Conservation (phyloP, 306 rosid genomes). For the Ziziphus jujuba region DNA sequence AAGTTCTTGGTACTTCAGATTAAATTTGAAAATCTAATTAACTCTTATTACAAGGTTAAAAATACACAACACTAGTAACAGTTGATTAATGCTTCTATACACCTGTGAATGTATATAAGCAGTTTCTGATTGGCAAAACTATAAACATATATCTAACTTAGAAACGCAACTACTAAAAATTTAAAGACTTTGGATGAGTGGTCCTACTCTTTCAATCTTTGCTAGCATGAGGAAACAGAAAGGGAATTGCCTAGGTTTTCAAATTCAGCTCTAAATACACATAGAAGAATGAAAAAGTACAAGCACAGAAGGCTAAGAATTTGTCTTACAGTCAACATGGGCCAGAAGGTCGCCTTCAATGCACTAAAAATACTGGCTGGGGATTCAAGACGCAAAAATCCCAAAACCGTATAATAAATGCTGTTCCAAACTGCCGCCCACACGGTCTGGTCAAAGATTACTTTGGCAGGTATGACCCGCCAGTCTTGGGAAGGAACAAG, state of each 20-base stretch:
- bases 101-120: background rate
- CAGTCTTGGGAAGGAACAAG: slow-evolving; percentile 92
- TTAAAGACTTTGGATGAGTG: background rate
- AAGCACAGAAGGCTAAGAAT: slow-evolving; percentile 8
- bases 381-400: slow-evolving; percentile 74
- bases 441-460: slow-evolving; percentile 79
- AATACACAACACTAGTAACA: background rate
- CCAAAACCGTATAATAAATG: slow-evolving; percentile 73
- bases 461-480: slow-evolving; percentile 99
- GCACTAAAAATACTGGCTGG: slow-evolving; percentile 70
- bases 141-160: background rate
- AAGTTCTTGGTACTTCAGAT: no score
- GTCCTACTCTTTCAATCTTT: background rate
- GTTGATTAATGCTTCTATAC: background rate
- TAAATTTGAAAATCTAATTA: no score
- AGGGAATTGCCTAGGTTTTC: background rate
- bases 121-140: background rate
- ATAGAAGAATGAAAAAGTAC: background rate
- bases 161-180: background rate
- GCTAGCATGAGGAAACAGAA: background rate
- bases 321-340: slow-evolving; percentile 85
- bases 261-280: background rate
- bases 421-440: slow-evolving; percentile 99
- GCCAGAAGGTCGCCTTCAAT: slow-evolving; percentile 76
- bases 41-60: no score